Percentiles rank a stretch among this genome's conserved stretches.
Evolutionary conservation across 495 filamentous ascomycete genomes (phyloP).

Genomic region (Filosporella fistucella): DNA sequence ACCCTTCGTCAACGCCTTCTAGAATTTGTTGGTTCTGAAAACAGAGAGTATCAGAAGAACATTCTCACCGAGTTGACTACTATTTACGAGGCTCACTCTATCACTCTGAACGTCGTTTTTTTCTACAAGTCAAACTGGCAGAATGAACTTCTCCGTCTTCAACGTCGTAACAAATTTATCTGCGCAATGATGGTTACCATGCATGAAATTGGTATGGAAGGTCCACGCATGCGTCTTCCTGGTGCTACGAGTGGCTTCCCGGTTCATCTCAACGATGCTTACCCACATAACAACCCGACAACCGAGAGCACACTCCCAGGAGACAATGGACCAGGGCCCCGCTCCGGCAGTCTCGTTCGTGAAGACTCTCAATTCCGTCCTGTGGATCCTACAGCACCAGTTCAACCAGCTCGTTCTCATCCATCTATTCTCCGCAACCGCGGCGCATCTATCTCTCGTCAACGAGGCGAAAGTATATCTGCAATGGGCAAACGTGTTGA

Average conservation of each 20-base stretch:
- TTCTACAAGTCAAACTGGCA: constrained; percentile 94
- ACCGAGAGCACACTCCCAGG: not conserved
- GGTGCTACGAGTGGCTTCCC: constrained; percentile 50
- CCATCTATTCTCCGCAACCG: constrained; percentile 51
- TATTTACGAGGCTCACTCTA: constrained; percentile 48
- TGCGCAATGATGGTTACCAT: constrained; percentile 88
- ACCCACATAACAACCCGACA: constrained; percentile 5
- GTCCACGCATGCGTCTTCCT: constrained; percentile 71
- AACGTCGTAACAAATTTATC: constrained; percentile 91
- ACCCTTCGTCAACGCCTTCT: constrained; percentile 76
- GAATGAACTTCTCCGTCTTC: constrained; percentile 86
- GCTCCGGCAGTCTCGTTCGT: constrained; percentile 13
- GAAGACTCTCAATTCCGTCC: constrained; percentile 33
- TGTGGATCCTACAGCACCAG: constrained; percentile 11
- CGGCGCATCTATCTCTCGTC: constrained; percentile 33
- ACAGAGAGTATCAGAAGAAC: constrained; percentile 86
- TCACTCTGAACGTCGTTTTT: constrained; percentile 93
- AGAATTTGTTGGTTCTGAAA: constrained; percentile 79
- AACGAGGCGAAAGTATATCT: constrained; percentile 57
- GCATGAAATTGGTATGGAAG: constrained; percentile 80
- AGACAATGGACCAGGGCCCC: constrained; percentile 14
- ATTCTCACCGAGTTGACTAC: constrained; percentile 84
- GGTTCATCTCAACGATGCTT: constrained; percentile 30
- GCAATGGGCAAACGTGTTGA: constrained; percentile 62
- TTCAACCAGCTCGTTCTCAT: constrained; percentile 16